phyloP scores from a whole-genome alignment of 257 asterid species.

The Nicotiana attenuata region DNA sequence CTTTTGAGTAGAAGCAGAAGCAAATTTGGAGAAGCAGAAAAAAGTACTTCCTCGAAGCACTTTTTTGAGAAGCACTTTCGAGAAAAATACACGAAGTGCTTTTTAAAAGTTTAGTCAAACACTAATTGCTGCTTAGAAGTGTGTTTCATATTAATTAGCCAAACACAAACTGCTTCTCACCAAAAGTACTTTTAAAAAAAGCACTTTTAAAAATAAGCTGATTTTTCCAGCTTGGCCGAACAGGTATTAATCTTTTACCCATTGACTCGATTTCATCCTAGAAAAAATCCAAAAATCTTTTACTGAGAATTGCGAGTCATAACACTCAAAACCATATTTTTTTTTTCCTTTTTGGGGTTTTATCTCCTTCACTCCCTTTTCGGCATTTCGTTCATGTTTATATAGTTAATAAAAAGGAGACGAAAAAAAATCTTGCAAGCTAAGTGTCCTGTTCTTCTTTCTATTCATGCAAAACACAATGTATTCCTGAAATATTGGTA shows the following conservation, averaged over 20 bases:
- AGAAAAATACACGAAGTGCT: too few relatives aligned
- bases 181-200: too few relatives aligned
- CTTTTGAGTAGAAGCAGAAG: too few relatives aligned
- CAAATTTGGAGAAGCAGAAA: too few relatives aligned
- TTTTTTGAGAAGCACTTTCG: too few relatives aligned
- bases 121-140: too few relatives aligned
- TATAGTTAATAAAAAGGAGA: background rate
- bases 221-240: too few relatives aligned
- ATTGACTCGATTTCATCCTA: background rate
- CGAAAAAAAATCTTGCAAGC: background rate
- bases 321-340: background rate
- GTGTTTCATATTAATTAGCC: too few relatives aligned
- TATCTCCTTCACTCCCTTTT: background rate
- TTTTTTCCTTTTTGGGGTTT: background rate
- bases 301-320: background rate
- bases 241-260: background rate
- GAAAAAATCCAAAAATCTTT: background rate
- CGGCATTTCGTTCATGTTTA: background rate
- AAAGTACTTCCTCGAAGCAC: too few relatives aligned
- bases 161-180: too few relatives aligned
- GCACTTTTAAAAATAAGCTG: too few relatives aligned
- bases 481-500: background rate
- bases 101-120: too few relatives aligned
- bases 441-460: background rate
- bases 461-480: background rate